phyloP scores from a whole-genome alignment of 306 rosid genomes.

The Alnus rubra region DNA sequence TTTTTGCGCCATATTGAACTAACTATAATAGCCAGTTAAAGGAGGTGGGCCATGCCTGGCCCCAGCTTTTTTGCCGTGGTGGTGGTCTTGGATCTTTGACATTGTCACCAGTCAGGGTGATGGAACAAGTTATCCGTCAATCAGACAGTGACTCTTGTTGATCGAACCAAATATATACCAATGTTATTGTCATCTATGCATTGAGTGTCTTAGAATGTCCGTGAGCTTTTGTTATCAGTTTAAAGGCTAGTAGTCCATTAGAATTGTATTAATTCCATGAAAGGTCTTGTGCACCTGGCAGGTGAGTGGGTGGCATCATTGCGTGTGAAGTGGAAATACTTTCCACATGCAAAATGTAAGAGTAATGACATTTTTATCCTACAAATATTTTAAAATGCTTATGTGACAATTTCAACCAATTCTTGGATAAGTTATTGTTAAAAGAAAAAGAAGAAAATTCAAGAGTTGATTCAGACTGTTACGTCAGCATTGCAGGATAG shows the following conservation, averaged over 20 bases:
- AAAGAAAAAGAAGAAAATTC: no score
- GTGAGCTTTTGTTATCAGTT: not conserved
- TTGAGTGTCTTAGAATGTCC: not conserved
- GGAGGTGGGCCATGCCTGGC: not conserved
- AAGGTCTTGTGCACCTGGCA: not conserved
- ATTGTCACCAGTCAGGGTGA: not conserved
- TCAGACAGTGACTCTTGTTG: not conserved
- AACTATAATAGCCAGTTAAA: not conserved
- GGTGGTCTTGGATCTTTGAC: not conserved
- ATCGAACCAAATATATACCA: not conserved
- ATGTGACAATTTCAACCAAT: no score
- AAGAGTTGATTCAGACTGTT: no score
- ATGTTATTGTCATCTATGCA: not conserved
- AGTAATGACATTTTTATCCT: not conserved
- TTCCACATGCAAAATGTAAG: not conserved
- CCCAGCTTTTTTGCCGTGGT: not conserved
- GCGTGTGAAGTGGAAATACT: not conserved
- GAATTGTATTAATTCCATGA: no score
- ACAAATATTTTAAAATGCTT: no score
- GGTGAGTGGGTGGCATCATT: not conserved
- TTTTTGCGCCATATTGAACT: not conserved
- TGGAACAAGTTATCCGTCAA: not conserved
- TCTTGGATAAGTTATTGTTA: no score
- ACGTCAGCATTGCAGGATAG: no score
- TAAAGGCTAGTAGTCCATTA: not conserved